These are phyloP conservation scores for Helotiales sp. DNA, from an alignment of 2,329 filamentous ascomycete species.

Conservation along the genomic window DNA sequence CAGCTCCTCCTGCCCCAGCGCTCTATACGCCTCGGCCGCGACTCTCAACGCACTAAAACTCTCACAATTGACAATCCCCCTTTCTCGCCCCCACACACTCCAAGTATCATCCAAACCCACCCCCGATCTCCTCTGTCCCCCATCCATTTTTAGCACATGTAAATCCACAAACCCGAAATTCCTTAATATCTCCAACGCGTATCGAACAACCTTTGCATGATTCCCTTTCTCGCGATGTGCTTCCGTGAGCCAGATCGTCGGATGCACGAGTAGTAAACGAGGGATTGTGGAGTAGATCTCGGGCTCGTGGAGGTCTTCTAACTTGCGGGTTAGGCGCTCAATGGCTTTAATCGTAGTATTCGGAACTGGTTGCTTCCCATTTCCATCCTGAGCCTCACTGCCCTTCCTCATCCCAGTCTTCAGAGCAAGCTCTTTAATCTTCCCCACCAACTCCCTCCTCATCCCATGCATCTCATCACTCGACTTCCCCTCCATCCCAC, in stretches of 20 bases:
- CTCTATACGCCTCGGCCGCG: conserved; percentile 20
- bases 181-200: conserved; percentile 22
- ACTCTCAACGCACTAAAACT: conserved; percentile 19
- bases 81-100: neutral
- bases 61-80: conserved; percentile 26
- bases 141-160: no score
- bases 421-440: conserved; percentile 22
- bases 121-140: neutral
- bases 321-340: conserved; percentile 20
- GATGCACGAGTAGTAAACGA: conserved; percentile 23
- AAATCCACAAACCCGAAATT: conserved; percentile 29
- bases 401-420: neutral
- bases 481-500: conserved; percentile 16
- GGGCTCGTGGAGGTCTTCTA: conserved; percentile 23
- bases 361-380: no score
- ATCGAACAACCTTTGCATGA: conserved; percentile 20
- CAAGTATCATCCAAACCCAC: conserved; percentile 16
- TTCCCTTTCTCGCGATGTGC: conserved; percentile 14
- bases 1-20: conserved; percentile 10
- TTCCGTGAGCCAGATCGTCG: conserved; percentile 28
- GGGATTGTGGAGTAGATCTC: conserved; percentile 21
- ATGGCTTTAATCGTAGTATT: conserved; percentile 16
- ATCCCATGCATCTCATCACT: conserved; percentile 15
- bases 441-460: conserved; percentile 16
- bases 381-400: neutral